Base-by-base conservation (phyloP, 768 basidiomycete species). In the Boletus insuetus region DNA sequence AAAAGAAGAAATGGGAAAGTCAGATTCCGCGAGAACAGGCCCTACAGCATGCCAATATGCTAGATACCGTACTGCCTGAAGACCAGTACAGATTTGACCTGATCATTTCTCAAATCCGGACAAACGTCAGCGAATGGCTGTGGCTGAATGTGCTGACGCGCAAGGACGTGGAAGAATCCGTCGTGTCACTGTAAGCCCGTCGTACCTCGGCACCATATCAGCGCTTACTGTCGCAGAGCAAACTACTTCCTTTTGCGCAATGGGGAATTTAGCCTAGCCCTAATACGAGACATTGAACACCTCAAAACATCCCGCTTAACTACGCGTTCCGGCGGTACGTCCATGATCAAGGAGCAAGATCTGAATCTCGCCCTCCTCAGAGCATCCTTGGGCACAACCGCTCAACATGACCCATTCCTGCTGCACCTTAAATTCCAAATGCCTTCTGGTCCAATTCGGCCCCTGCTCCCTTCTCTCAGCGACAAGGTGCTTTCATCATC, bases 271-370 rank as follows among this genome's bases (percentile, higher is more conserved):
- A 82, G 84, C 45, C 76, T 92, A 16, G 83, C 92, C 0, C 77
- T 96, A 19, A 92, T 97, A 46, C 82, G 86, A 32, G 93, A 95
- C 69, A 83, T 97, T 31, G 90, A 94, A 68, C 83, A 87, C 12
- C 79, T 97, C 51, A 93, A 92, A 63, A 64, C 87, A 22, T 86
- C 88, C 19, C 86, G 93, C 38, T 71, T 97, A 48, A 87, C 83
- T 29, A 77, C 79, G 26, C 85, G 82, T 58, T 78, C 82, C 24
- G 86, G 81, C 8, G 75, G 81, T 47, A 78, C 81, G 12, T 85
- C 83, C 6, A 85, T 93, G 80, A 94, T 96, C 62, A 83, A 87
- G 24, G 94, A 95, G 60, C 92, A 94, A 69, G 94, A 97, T 62
- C 75, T 97, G 22, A 90, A 94, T 58, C 83, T 91, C 34, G 91